Percentiles rank a stretch among this genome's conserved stretches.
Evolutionary conservation across 2,329 filamentous ascomycete genomes (phyloP).

Genomic region (Pseudogymnoascus sp.): DNA sequence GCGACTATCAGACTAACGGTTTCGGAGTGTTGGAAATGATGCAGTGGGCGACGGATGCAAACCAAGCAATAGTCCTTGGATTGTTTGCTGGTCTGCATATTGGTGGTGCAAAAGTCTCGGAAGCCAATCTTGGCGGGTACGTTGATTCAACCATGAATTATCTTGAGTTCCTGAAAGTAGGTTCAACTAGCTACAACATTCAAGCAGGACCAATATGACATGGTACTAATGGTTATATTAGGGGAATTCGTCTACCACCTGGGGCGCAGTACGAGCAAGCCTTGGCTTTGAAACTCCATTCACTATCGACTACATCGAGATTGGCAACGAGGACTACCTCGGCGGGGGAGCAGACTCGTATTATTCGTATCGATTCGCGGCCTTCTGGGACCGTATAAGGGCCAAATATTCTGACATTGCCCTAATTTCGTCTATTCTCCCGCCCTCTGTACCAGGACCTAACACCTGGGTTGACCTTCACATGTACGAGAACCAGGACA

Average conservation of each 20-base stretch:
- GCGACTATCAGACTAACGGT: slow-evolving; percentile 33
- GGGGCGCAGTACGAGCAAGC: slow-evolving; percentile 37
- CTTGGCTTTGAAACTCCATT: slow-evolving; percentile 55
- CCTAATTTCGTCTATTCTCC: not conserved
- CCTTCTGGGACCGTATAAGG: slow-evolving; percentile 7
- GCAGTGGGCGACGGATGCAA: slow-evolving; percentile 36
- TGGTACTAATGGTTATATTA: not conserved
- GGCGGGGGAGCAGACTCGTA: not conserved
- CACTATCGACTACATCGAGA: slow-evolving; percentile 50
- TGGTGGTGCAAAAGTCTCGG: not conserved
- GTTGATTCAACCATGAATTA: not conserved
- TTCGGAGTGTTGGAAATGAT: slow-evolving; percentile 26
- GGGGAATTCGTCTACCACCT: slow-evolving; percentile 14
- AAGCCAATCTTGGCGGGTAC: not conserved
- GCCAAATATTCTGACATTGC: slow-evolving; percentile 7
- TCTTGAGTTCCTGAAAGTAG: not conserved
- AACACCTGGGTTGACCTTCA: not conserved
- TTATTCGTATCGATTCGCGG: slow-evolving; percentile 10
- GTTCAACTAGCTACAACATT: not conserved
- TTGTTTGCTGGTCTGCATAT: slow-evolving; percentile 25
- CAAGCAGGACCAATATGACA: not conserved
- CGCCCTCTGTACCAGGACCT: not conserved
- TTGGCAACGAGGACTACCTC: slow-evolving; percentile 61
- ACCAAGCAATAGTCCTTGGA: slow-evolving; percentile 35
- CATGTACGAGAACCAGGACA: not conserved